Conservation (phyloP, 805 yeast genomes). For the Kuraishia floccosa region DNA sequence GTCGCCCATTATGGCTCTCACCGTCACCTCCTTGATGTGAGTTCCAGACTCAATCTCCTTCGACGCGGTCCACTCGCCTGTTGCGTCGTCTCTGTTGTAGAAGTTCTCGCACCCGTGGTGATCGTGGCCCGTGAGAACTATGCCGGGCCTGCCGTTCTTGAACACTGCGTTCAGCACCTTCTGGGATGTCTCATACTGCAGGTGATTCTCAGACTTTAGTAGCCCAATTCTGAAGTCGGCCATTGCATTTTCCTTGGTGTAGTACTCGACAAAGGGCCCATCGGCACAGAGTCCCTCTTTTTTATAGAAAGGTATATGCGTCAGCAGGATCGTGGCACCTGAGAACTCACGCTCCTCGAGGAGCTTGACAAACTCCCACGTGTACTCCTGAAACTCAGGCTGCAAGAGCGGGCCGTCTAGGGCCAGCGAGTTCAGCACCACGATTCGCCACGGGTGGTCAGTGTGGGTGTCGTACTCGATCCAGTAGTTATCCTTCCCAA, state of each 20-base stretch:
- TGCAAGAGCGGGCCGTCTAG: conserved; percentile 88
- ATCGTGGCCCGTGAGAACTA: conserved; percentile 89
- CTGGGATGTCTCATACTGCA: conserved; percentile 55
- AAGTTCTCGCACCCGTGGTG: conserved; percentile 84
- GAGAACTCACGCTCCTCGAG: conserved; percentile 42
- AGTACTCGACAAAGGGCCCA: conserved; percentile 65
- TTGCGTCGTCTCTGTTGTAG: conserved; percentile 34
- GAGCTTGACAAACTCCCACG: conserved; percentile 64
- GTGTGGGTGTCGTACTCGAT: conserved; percentile 55
- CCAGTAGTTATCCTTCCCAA: conserved; percentile 82
- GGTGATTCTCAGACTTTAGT: conserved; percentile 78
- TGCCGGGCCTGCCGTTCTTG: conserved; percentile 55
- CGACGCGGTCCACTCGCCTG: conserved; percentile 49
- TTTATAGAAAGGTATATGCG: conserved; percentile 87
- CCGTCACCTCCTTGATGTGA: conserved; percentile 69
- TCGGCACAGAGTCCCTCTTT: conserved; percentile 75
- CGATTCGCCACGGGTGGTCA: conserved; percentile 73
- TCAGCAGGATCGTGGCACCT: conserved; percentile 75
- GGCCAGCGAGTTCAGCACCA: conserved; percentile 75
- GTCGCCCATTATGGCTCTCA: conserved; percentile 94
- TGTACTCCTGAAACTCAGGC: conserved; percentile 50
- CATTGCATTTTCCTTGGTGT: conserved; percentile 36
- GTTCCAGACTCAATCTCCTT: conserved; percentile 22
- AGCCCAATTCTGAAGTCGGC: conserved; percentile 63
- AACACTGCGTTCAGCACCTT: conserved; percentile 64